A percentile compares a stretch with the other conserved stretches of the same genome.
These are phyloP conservation scores for Stachybotrys elegans DNA, from an alignment of 2,329 filamentous ascomycete species.

Conservation along the genomic window DNA sequence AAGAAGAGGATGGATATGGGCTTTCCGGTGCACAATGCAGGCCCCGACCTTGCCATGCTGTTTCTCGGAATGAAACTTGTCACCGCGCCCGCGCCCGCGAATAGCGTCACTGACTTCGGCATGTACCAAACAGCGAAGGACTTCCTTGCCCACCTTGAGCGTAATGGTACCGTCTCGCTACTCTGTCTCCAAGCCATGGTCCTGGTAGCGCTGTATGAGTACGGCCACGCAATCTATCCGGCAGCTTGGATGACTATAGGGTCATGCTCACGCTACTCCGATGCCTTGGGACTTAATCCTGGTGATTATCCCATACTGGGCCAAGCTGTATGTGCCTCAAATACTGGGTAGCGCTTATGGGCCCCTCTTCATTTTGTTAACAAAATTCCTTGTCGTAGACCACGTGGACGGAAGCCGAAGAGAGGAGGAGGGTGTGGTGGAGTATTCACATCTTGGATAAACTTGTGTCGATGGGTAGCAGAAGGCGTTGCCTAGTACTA, in stretches of 20 bases:
- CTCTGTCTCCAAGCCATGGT: conserved; percentile 39
- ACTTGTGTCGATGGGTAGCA: conserved; percentile 21
- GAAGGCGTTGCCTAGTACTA: neutral
- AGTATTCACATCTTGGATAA: conserved; percentile 40
- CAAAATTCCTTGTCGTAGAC: conserved; percentile 14
- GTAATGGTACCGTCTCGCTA: conserved; percentile 34
- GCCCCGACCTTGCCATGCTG: conserved; percentile 39
- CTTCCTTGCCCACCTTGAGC: conserved; percentile 34
- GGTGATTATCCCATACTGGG: conserved; percentile 16
- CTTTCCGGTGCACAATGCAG: conserved; percentile 35
- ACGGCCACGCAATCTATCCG: conserved; percentile 44
- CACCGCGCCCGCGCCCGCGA: conserved; percentile 22
- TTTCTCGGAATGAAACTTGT: conserved; percentile 45
- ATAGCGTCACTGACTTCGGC: neutral
- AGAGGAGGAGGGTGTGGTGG: conserved; percentile 43
- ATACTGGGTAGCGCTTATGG: too few species aligned
- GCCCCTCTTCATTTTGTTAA: conserved; percentile 20
- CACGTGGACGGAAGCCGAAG: conserved; percentile 43
- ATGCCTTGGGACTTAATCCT: conserved; percentile 35
- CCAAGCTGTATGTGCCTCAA: conserved; percentile 13
- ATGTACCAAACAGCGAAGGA: conserved; percentile 11
- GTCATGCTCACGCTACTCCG: conserved; percentile 37
- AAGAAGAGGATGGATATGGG: conserved; percentile 38
- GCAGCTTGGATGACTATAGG: conserved; percentile 44
- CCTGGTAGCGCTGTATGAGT: conserved; percentile 41